Evolutionary conservation across 208 protist genomes (phyloP).

Genomic region (Leishmania arabica): DNA sequence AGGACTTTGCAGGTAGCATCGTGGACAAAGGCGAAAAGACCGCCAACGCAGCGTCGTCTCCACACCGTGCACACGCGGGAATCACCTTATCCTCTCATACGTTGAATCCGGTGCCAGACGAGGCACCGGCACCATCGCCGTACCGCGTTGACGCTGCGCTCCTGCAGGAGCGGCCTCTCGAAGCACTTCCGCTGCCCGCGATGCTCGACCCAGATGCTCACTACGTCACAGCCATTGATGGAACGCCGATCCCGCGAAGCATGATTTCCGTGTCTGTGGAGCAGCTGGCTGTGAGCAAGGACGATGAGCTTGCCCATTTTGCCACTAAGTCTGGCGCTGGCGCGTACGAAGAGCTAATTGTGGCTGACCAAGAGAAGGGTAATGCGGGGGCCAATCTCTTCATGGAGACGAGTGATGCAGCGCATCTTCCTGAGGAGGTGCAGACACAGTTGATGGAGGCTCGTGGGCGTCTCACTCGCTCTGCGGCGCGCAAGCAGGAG

Average conservation of each 20-base stretch:
- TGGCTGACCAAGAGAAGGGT: conserved; percentile 29
- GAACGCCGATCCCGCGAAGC: conserved; percentile 73
- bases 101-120: background rate
- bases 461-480: conserved; percentile 32
- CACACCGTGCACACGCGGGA: background rate
- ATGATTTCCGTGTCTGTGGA: conserved; percentile 69
- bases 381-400: conserved; percentile 38
- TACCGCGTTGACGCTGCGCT: background rate
- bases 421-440: conserved; percentile 45
- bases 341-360: conserved; percentile 72
- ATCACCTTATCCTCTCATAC: background rate
- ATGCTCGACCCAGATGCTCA: conserved; percentile 44
- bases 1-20: background rate
- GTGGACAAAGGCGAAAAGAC: background rate
- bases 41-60: background rate
- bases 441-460: conserved; percentile 25
- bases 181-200: conserved; percentile 27
- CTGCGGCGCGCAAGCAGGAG: conserved; percentile 36
- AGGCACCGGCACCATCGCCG: background rate
- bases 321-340: conserved; percentile 62
- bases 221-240: conserved; percentile 75
- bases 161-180: conserved; percentile 4
- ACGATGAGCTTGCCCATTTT: conserved; percentile 74
- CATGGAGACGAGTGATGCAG: conserved; percentile 31
- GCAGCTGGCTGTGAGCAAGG: conserved; percentile 53